Base-by-base conservation (phyloP, 257 asterid species). In the Ocimum tenuiflorum region DNA sequence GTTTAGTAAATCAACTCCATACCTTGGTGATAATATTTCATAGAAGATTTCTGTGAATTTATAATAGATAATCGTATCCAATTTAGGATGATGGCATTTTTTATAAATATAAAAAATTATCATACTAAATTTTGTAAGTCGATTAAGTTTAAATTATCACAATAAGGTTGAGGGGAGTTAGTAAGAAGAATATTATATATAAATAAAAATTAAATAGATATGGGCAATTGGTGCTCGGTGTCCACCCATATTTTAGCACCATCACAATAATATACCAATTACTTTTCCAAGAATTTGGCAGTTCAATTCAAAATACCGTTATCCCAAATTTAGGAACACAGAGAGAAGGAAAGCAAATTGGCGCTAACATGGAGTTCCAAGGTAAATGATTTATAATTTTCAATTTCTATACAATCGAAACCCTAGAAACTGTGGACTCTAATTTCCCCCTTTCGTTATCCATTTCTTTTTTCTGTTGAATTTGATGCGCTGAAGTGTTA, bases 341-440 rank as follows among this genome's bases (percentile, higher is more conserved):
- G 70, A 3, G 33, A 33, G 49, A 31, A 56, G 3, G n/a, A 24
- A 20, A 59, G 47, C 68, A 54, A 38, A 51, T 60, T 78, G 77
- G 80, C 79, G 77, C 76, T 67, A 75, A 65, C 51, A 85, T 85
- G 92, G 92, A 79, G 35, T 75, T 71, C 8, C 88, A 82, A 70
- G 92, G 92, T 85, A 52, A 67, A 7, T 33, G 13, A 38, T 17
- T 36, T 9, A 31, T 36, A 14, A 17, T 18, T 47, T 41, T 39
- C 35, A 11, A 6, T 59, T 39, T 41, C 13, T 20, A 13, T 7
- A 12, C 29, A 17, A 4, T 13, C 17, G 45, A n/a, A 50, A 59
- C 56, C 64, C 54, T 67, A 53, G 24, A 22, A 15, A 6, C 45
- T 13, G 7, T n/a, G 39, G 13, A 50, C 6, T 42, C 31, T 5